Conservation (phyloP, 2,329 filamentous ascomycete genomes). For the Shiraia bambusicola region DNA sequence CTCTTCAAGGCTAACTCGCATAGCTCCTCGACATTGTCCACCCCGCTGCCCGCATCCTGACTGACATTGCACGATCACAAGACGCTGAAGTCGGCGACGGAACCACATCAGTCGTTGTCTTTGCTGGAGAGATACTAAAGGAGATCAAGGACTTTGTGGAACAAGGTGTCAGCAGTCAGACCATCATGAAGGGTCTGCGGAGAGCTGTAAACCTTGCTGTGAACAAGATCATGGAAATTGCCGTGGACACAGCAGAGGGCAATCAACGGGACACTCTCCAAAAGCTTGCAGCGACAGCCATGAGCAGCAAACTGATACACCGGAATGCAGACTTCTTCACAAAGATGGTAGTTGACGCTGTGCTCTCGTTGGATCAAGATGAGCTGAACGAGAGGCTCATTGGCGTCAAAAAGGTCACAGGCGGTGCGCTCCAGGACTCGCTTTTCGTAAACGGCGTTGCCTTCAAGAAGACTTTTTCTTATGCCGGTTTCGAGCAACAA, state of each 20-base stretch:
- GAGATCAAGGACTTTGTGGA: slow-evolving; percentile 96
- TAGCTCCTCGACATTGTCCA: slow-evolving; percentile 97
- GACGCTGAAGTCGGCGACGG: slow-evolving; percentile 98
- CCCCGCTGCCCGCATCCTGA: slow-evolving; percentile 93
- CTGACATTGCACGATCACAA: slow-evolving; percentile 97
- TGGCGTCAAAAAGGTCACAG: slow-evolving; percentile 96
- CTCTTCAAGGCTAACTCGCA: slow-evolving; percentile 6
- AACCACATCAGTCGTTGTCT: slow-evolving; percentile 93
- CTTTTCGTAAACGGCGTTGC: slow-evolving; percentile 97
- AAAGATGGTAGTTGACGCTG: slow-evolving; percentile 96
- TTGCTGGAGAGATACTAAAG: slow-evolving; percentile 97
- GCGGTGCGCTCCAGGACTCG: slow-evolving; percentile 92
- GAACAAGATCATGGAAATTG: slow-evolving; percentile 99
- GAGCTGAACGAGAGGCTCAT: slow-evolving; percentile 98
- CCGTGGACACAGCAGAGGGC: slow-evolving; percentile 77
- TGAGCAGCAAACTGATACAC: slow-evolving; percentile 99
- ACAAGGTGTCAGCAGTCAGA: slow-evolving; percentile 94
- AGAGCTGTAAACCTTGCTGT: slow-evolving; percentile 87
- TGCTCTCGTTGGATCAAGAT: slow-evolving; percentile 91
- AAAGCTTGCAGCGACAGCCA: slow-evolving; percentile 91
- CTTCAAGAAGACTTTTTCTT: slow-evolving; percentile 99
- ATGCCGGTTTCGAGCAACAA: slow-evolving; percentile 98
- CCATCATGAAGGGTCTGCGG: slow-evolving; percentile 93
- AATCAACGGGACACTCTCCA: slow-evolving; percentile 83
- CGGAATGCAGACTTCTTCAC: slow-evolving; percentile 96